A percentile compares a stretch with the other conserved stretches of the same genome.
phyloP scores from a whole-genome alignment of 139 green algal genomes.

The Picochlorum sp. region DNA sequence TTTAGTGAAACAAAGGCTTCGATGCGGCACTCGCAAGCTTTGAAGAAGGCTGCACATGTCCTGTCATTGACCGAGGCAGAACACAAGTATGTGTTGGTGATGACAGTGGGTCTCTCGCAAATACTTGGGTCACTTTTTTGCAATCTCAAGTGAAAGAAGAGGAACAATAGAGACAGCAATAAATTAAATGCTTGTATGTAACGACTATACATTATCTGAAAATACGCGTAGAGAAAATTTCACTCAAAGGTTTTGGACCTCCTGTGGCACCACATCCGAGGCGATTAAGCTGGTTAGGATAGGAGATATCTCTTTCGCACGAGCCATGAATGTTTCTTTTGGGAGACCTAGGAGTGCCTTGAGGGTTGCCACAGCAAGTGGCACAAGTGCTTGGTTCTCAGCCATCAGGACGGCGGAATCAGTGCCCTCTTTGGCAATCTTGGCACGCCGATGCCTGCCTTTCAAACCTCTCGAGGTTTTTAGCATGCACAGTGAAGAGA shows the following conservation, averaged over 20 bases:
- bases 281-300: constrained; percentile 73
- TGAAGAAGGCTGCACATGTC: background rate
- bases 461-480: constrained; percentile 62
- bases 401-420: constrained; percentile 23
- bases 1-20: background rate
- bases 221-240: constrained; percentile 59
- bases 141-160: constrained; percentile 15
- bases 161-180: background rate
- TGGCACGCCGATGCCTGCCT: constrained; percentile 15
- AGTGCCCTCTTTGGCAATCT: constrained; percentile 9
- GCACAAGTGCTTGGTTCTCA: constrained; percentile 57
- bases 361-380: constrained; percentile 60
- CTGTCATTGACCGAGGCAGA: background rate
- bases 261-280: constrained; percentile 66
- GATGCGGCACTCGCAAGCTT: background rate
- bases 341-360: constrained; percentile 51
- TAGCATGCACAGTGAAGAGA: constrained; percentile 55
- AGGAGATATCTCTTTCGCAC: constrained; percentile 80
- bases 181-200: no score
- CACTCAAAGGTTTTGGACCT: constrained; percentile 77
- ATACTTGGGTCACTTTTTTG: constrained; percentile 28
- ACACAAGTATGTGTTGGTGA: background rate
- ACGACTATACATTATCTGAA: no score
- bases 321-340: constrained; percentile 50
- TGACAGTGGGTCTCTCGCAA: constrained; percentile 10